phyloP scores from a whole-genome alignment of 345 rosid genomes.

The Odontarrhena argentea region DNA sequence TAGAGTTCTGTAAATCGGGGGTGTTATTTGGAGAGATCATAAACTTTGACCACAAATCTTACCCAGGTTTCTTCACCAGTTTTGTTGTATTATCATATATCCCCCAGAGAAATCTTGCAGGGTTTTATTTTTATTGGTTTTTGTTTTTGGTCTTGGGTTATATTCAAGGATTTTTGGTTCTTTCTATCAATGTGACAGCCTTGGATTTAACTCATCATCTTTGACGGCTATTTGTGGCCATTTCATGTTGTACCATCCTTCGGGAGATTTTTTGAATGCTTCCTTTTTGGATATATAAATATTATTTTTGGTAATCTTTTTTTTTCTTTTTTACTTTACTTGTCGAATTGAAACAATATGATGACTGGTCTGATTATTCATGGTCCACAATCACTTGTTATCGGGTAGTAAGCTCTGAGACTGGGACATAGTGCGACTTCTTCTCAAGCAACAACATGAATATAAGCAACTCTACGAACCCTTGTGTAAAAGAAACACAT shows the following conservation, averaged over 20 bases:
- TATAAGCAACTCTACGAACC: too few relatives aligned
- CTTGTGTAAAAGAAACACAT: too few relatives aligned
- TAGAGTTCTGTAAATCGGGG: conserved; percentile 39
- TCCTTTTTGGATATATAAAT: conserved; percentile 31
- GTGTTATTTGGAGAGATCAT: conserved; percentile 37
- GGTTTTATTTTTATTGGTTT: neutral
- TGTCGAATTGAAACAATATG: conserved; percentile 3
- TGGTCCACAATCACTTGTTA: too few relatives aligned
- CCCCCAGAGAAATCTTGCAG: conserved; percentile 34
- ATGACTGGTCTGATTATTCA: too few relatives aligned
- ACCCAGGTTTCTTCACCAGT: conserved; percentile 39
- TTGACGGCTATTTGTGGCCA: conserved; percentile 34
- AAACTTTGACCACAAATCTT: conserved; percentile 34
- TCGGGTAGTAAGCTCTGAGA: too few relatives aligned
- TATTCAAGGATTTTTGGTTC: conserved; percentile 41
- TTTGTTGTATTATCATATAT: conserved; percentile 40
- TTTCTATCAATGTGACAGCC: conserved; percentile 40
- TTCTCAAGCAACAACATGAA: too few relatives aligned
- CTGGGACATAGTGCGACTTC: too few relatives aligned
- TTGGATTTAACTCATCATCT: conserved; percentile 35
- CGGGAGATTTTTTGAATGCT: conserved; percentile 28
- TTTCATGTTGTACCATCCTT: conserved; percentile 30
- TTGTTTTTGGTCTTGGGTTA: conserved; percentile 17
- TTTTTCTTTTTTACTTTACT: too few relatives aligned
- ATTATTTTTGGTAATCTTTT: conserved; percentile 3